phyloP scores from a whole-genome alignment of 2,329 filamentous ascomycete genomes.

The Monosporascus sp. region DNA sequence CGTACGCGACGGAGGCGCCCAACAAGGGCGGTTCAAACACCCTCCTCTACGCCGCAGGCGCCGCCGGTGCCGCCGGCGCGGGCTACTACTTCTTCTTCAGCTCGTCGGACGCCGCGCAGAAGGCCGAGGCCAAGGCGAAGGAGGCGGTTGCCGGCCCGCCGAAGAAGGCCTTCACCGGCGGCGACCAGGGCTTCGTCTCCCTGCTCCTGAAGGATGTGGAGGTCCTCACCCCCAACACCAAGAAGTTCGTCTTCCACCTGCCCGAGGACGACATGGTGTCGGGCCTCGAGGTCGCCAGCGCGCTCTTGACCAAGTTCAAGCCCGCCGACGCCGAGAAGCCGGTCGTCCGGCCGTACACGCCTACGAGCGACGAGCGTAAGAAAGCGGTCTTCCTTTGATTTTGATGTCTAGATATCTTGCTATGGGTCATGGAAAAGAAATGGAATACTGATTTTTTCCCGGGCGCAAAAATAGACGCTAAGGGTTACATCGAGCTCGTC shows the following conservation, averaged over 20 bases:
- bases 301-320: constrained; percentile 88
- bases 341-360: constrained; percentile 88
- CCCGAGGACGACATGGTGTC: constrained; percentile 80
- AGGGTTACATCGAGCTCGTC: constrained; percentile 80
- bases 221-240: constrained; percentile 88
- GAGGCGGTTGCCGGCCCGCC: constrained; percentile 35
- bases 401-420: background rate
- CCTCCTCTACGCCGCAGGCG: constrained; percentile 56
- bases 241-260: constrained; percentile 83
- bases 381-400: background rate
- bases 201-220: constrained; percentile 76
- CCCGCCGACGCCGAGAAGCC: constrained; percentile 77
- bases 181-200: constrained; percentile 83
- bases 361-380: constrained; percentile 76
- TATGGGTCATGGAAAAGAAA: too few relatives aligned
- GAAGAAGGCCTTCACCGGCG: constrained; percentile 64
- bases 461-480: constrained; percentile 47
- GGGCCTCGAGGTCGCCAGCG: constrained; percentile 77
- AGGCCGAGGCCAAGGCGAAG: constrained; percentile 51
- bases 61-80: constrained; percentile 51
- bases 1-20: constrained; percentile 62
- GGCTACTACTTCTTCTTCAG: constrained; percentile 52
- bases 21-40: constrained; percentile 53
- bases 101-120: constrained; percentile 47
- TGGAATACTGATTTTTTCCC: too few relatives aligned